Evolutionary conservation across 2,329 filamentous ascomycete species (phyloP), one percentile per base, ranked within the genome.

Genomic region (Falciphora oryzae): DNA sequence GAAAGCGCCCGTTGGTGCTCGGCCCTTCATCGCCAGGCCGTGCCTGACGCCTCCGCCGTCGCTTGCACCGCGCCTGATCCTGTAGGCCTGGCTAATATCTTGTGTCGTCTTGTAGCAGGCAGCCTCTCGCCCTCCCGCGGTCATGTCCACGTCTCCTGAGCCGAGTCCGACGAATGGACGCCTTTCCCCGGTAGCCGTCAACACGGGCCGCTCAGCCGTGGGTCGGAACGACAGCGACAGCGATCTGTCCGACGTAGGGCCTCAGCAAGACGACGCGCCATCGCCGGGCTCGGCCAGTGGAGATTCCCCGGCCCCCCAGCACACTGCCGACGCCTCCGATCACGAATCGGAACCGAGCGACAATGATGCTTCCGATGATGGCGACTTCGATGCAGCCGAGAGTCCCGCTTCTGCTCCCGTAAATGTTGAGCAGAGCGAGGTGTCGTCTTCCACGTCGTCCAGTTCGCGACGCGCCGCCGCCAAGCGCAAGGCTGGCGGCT

Each of bases 301-400:
- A 77, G 59, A 73, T 71, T 73, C 79, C 68, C 69, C 73, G 67
- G 74, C 76, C 63, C 73, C 78, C 63, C 77, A 77, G 60, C 32
- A 63, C 69, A 59, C 61, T 31, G 68, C 29, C 59, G 66, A 73
- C 65, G 75, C 75, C 61, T 75, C 76, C 65, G 78, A 81, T n/a
- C 79, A 81, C 64, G 77, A 76, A 57, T 78, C 81, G 65, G 79
- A 78, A 57, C 79, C 82, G 1, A 82, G 80, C 57, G 76, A 80
- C 29, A 81, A 85, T 67, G 82, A 87, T 72, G 84, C 78, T 66
- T 87, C 84, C 6, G 86, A 89, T 25, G 87, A 90, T 75, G 88
- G 77, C 68, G 92, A 97, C 75, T 96, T 90, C 73, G 90, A 92
- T 73, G 87, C 89, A 76, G 88, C 86, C 67, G 85, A 86, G 67